A percentile compares a stretch with the other conserved stretches of the same genome.
phyloP scores from a whole-genome alignment of 208 protist species.

The Borovskyia barvae region DNA sequence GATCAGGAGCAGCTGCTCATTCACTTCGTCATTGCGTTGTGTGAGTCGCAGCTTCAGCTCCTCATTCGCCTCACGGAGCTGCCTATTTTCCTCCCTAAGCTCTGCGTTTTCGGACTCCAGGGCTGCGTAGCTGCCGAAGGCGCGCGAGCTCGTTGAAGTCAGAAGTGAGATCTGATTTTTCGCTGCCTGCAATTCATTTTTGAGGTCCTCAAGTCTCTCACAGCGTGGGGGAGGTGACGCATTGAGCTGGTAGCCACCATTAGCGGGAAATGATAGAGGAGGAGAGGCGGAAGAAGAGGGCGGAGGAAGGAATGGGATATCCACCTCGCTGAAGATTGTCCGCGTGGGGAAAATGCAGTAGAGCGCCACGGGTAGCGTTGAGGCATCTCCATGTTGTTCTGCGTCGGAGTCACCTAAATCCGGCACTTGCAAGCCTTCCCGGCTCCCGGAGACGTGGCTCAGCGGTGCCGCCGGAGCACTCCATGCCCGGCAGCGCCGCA shows the following conservation, averaged over 20 bases:
- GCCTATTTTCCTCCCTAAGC: conserved; percentile 28
- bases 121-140: conserved; percentile 31
- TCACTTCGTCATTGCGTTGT: conserved; percentile 28
- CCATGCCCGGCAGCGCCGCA: conserved; percentile 29
- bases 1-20: conserved; percentile 48
- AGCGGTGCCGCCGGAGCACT: conserved; percentile 30
- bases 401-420: background rate
- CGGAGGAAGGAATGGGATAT: background rate
- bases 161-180: conserved; percentile 70
- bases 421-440: background rate
- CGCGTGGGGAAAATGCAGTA: conserved; percentile 19
- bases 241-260: background rate
- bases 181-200: conserved; percentile 35
- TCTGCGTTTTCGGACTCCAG: conserved; percentile 51
- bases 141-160: conserved; percentile 42
- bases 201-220: background rate
- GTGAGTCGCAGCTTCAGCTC: conserved; percentile 30
- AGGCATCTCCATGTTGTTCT: background rate
- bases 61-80: conserved; percentile 33
- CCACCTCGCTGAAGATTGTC: conserved; percentile 1
- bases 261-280: background rate
- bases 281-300: background rate
- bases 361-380: conserved; percentile 3
- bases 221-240: background rate
- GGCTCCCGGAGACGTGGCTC: conserved; percentile 13